A percentile compares a stretch with the other conserved stretches of the same genome.
Evolutionary conservation across 139 green algal species (phyloP).

Genomic region (Chlorella sp.): DNA sequence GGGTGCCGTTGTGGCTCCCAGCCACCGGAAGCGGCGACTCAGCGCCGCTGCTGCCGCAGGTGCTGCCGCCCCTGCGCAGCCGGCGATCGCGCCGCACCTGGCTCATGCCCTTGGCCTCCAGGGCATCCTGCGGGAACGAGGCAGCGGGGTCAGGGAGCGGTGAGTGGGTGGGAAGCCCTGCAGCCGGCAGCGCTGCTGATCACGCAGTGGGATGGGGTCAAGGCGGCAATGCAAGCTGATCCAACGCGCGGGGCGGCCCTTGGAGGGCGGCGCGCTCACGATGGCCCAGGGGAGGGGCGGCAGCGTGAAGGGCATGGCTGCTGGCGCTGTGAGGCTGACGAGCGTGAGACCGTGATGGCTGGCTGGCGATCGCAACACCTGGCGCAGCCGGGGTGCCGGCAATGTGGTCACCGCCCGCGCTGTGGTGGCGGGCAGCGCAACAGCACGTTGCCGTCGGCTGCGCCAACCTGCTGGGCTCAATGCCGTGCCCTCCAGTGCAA

Average conservation of each 20-base stretch:
- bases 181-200: background rate
- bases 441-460: too few relatives aligned
- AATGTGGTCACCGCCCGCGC: too few relatives aligned
- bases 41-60: background rate
- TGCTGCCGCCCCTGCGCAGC: background rate
- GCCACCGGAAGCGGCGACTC: background rate
- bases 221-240: background rate
- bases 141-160: background rate
- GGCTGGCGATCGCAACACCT: too few relatives aligned
- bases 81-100: slow-evolving; percentile 19
- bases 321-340: background rate
- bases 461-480: too few relatives aligned
- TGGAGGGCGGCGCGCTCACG: slow-evolving; percentile 26
- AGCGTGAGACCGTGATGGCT: background rate
- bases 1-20: too few relatives aligned
- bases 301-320: slow-evolving; percentile 48
- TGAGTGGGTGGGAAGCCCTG: background rate
- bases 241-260: too few relatives aligned
- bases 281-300: slow-evolving; percentile 51
- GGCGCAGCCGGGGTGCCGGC: too few relatives aligned
- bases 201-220: background rate
- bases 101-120: slow-evolving; percentile 51
- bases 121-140: slow-evolving; percentile 39
- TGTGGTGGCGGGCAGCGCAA: too few relatives aligned
- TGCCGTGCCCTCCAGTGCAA: too few relatives aligned